Evolutionary conservation across 139 green algal species (phyloP).

Genomic region (Micractinium sp.): DNA sequence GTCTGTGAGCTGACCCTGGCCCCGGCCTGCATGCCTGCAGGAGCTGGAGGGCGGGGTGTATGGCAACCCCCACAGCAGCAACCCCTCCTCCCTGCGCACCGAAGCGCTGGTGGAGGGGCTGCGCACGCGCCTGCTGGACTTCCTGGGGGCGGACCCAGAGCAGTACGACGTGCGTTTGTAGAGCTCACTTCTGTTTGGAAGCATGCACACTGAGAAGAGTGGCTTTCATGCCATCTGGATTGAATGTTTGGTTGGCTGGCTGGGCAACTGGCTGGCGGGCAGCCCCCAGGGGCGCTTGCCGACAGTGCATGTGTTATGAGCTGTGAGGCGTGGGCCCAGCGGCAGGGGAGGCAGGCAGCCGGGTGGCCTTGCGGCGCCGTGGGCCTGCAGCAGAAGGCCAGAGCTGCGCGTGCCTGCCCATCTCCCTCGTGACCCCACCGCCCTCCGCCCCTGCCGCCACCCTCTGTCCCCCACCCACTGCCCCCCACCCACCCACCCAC

Average conservation of each 20-base stretch:
- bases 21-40: not conserved
- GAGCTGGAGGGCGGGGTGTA: constrained; percentile 65
- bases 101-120: constrained; percentile 48
- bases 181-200: not conserved
- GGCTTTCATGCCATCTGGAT: too few species aligned
- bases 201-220: too few species aligned
- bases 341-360: too few species aligned
- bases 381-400: too few species aligned
- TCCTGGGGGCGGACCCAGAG: constrained; percentile 60
- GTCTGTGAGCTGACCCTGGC: too few species aligned
- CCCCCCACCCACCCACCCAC: not conserved
- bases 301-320: too few species aligned
- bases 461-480: not conserved
- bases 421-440: not conserved
- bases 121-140: constrained; percentile 39
- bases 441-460: not conserved
- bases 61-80: constrained; percentile 78
- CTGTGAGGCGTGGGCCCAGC: too few species aligned
- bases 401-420: too few species aligned
- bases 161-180: constrained; percentile 52
- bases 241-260: too few species aligned
- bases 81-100: constrained; percentile 67
- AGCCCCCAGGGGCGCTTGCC: too few species aligned
- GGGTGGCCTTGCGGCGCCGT: too few species aligned
- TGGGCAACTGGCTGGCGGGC: too few species aligned